phyloP scores from a whole-genome alignment of 345 rosid genomes.

The Erodium maritimum region DNA sequence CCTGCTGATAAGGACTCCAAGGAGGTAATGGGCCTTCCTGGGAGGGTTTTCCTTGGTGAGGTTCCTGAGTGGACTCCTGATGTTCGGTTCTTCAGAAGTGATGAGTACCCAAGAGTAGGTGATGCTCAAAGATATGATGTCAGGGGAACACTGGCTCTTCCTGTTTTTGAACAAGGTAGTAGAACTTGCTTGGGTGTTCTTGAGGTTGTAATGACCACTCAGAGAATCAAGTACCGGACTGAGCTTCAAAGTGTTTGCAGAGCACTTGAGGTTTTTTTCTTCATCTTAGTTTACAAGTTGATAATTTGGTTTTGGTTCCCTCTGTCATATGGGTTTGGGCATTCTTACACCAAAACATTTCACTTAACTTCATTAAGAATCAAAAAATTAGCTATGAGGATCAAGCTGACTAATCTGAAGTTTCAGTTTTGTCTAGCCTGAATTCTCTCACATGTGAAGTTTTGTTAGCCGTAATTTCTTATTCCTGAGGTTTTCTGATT shows the following conservation, averaged over 20 bases:
- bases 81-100: slow-evolving; percentile 74
- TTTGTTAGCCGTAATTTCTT: no score
- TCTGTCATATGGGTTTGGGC: not conserved
- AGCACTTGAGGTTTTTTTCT: slow-evolving; percentile 68
- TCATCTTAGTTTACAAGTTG: slow-evolving; percentile 1
- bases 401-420: not conserved
- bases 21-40: slow-evolving; percentile 62
- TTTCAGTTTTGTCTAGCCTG: not conserved
- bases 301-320: not conserved
- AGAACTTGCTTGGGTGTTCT: slow-evolving; percentile 78
- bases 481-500: not conserved
- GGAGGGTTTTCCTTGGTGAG: slow-evolving; percentile 71
- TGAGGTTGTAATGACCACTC: slow-evolving; percentile 74
- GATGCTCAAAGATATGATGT: slow-evolving; percentile 69
- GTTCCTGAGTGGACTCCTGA: slow-evolving; percentile 97
- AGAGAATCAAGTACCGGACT: slow-evolving; percentile 47
- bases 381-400: not conserved
- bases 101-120: slow-evolving; percentile 64
- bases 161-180: slow-evolving; percentile 81
- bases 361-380: not conserved
- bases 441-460: not conserved
- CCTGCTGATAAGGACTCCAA: slow-evolving; percentile 59
- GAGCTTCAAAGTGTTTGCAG: slow-evolving; percentile 77
- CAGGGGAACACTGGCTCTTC: slow-evolving; percentile 81
- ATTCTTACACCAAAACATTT: no score